phyloP scores from a whole-genome alignment of 768 basidiomycete genomes.

The Naganishia friedmannii region DNA sequence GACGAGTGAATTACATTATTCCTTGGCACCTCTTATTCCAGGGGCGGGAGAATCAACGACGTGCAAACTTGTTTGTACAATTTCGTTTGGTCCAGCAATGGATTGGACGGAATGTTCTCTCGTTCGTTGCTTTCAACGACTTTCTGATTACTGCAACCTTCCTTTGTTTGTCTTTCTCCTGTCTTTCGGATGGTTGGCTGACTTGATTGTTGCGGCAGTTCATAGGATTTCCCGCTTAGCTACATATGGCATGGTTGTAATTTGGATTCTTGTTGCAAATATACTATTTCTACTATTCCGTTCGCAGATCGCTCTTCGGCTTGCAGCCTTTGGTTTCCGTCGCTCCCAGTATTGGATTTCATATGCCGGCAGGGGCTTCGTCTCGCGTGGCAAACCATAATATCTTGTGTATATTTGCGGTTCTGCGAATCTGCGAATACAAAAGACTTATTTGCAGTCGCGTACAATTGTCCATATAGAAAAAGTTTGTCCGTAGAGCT shows the following conservation, averaged over 20 bases:
- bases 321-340: not conserved
- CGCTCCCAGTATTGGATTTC: no score
- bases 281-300: not conserved
- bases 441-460: not conserved
- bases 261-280: not conserved
- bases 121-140: slow-evolving; percentile 26
- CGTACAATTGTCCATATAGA: slow-evolving; percentile 2
- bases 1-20: slow-evolving; percentile 27
- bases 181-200: not conserved
- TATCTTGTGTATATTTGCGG: no score
- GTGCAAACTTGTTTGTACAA: slow-evolving; percentile 16
- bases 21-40: slow-evolving; percentile 28
- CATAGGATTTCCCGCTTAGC: not conserved
- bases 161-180: not conserved
- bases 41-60: slow-evolving; percentile 22
- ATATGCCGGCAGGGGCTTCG: no score
- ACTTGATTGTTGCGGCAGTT: slow-evolving; percentile 3
- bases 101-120: slow-evolving; percentile 11
- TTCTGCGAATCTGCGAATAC: no score
- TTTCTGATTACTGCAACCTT: slow-evolving; percentile 20
- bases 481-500: not conserved
- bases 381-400: no score
- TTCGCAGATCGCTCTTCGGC: not conserved
- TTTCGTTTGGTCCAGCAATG: slow-evolving; percentile 19
- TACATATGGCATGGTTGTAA: not conserved